Evolutionary conservation across 2,329 filamentous ascomycete genomes (phyloP).

Genomic region (Penicillium sp.): DNA sequence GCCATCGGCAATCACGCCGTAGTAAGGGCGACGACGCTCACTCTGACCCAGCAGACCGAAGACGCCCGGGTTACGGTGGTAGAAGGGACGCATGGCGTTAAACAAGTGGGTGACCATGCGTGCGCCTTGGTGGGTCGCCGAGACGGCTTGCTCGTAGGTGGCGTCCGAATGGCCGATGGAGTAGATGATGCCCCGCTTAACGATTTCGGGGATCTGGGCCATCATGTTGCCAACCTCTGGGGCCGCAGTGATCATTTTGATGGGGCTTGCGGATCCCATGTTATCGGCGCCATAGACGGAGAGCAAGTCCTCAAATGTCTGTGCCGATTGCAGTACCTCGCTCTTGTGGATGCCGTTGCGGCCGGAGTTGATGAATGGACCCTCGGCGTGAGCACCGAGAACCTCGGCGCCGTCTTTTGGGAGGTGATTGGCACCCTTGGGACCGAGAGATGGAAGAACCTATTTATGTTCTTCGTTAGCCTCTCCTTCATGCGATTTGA

Average conservation of each 20-base stretch:
- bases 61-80: conserved; percentile 85
- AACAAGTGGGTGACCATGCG: conserved; percentile 91
- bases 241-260: conserved; percentile 81
- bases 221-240: conserved; percentile 73
- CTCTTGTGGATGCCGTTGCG: conserved; percentile 84
- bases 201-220: conserved; percentile 62
- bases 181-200: conserved; percentile 63
- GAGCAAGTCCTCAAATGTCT: conserved; percentile 56
- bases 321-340: conserved; percentile 63
- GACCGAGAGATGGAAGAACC: conserved; percentile 69
- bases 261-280: conserved; percentile 43
- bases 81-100: conserved; percentile 87
- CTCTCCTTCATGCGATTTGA: not conserved
- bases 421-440: conserved; percentile 58
- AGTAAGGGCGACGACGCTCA: conserved; percentile 61
- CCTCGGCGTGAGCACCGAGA: conserved; percentile 85
- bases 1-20: conserved; percentile 85
- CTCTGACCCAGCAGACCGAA: conserved; percentile 76
- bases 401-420: conserved; percentile 73
- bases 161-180: conserved; percentile 84
- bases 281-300: conserved; percentile 62
- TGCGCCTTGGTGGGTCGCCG: conserved; percentile 67
- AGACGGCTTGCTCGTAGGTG: conserved; percentile 73
- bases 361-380: conserved; percentile 74
- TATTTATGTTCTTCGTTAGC: conserved; percentile 11